phyloP scores from a whole-genome alignment of 2,329 filamentous ascomycete species.

The Aspergillus tubingensis region DNA sequence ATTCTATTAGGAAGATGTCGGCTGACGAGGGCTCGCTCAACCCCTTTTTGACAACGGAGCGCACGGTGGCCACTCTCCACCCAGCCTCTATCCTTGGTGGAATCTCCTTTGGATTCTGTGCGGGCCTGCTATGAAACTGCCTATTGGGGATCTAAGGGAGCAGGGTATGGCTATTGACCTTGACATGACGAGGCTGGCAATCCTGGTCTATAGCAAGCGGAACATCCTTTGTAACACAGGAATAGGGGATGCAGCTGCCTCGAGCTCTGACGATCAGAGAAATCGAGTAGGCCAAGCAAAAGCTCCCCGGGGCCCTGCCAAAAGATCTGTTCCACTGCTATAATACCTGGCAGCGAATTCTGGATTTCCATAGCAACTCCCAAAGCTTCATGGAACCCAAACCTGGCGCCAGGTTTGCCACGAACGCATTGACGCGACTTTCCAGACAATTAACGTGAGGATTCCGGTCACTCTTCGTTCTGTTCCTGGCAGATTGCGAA shows the following conservation, averaged over 20 bases:
- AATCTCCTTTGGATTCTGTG: no score
- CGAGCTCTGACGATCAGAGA: no score
- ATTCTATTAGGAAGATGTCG: background rate
- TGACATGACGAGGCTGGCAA: background rate
- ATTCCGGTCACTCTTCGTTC: background rate
- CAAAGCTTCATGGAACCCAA: no score
- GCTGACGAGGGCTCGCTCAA: background rate
- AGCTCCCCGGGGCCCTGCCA: no score
- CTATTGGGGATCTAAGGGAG: background rate
- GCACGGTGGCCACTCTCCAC: background rate
- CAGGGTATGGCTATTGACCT: background rate
- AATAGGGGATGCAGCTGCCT: no score
- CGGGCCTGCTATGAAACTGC: no score
- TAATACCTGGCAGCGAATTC: no score
- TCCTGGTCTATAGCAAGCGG: constrained; percentile 3
- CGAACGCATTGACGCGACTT: background rate
- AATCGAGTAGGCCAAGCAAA: no score
- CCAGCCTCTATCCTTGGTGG: background rate
- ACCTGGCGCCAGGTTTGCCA: no score
- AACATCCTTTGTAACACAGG: background rate
- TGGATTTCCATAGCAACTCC: no score
- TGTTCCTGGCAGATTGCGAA: background rate
- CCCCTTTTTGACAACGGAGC: background rate
- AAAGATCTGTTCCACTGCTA: no score
- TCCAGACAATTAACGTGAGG: background rate